Base-by-base conservation (phyloP, 306 rosid genomes). In the Begonia peltatifolia region DNA sequence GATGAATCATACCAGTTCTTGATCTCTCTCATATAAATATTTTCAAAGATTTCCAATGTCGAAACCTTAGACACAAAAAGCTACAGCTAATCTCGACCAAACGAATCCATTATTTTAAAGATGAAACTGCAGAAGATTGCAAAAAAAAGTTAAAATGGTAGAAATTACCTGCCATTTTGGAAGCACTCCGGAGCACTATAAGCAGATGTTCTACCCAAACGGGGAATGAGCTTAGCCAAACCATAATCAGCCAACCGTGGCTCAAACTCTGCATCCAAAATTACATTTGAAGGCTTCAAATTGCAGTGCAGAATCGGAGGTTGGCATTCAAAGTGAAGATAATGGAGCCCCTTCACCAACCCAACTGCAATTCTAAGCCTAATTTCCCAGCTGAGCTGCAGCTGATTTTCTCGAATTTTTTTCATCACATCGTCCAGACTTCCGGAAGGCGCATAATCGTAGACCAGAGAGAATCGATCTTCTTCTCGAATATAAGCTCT, bases 281-380 rank as follows among this genome's bases (percentile, higher is more conserved):
- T 65, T 11, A 90, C 95, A 79, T 90, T 90, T 10, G 94, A 48
- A 58, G 84, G 90, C 79, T 85, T 90, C 64, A 90, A 77, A 55
- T 83, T 90, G 64, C 36, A 69, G 64, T 90, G 97, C 55, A 90
- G 62, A 78, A 83, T 77, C 66, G 70, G 85, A 61, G 94, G 95
- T 8, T 63, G 83, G 57, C 83, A 83, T 14, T 75, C 74, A 59
- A 60, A 74, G 20, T 90, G 95, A 60, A 90, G 95, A 78, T 74
- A 90, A 64, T 78, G 95, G 78, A 90, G 90, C 56, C 95, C 97
- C 74, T 81, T 90, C 12, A 81, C 87, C 47, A 82, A 78, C 60
- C 95, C 97, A 69, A 90, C 84, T 1, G 97, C 97, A 63, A 90
- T 76, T 52, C 94, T 63, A 6, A 90, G 81, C 77, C 95, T 67